Evolutionary conservation across 2,329 filamentous ascomycete genomes (phyloP).

Genomic region (Falciphora oryzae): DNA sequence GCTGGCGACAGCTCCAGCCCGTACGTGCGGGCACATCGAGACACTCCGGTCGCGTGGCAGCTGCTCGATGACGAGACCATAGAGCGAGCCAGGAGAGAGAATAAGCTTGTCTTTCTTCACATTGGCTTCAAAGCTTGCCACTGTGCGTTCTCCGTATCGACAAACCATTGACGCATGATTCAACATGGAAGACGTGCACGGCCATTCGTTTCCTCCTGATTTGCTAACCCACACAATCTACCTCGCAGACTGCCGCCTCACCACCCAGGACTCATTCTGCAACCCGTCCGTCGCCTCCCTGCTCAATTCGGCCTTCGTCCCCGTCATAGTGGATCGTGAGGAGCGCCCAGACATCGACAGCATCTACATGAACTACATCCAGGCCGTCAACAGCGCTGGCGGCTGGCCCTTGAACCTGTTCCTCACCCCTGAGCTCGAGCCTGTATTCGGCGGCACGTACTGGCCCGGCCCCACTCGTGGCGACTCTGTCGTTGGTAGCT

Average conservation of each 20-base stretch:
- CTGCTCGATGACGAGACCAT: conserved; percentile 74
- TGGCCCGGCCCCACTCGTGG: conserved; percentile 68
- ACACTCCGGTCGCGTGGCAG: conserved; percentile 90
- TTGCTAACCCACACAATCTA: too few species aligned
- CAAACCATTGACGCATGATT: neutral
- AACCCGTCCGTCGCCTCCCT: conserved; percentile 73
- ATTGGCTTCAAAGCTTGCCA: conserved; percentile 95
- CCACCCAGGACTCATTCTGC: conserved; percentile 87
- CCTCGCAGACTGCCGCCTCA: conserved; percentile 73
- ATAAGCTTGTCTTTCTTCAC: conserved; percentile 87
- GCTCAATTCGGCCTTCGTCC: conserved; percentile 82
- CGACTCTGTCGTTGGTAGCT: conserved; percentile 25
- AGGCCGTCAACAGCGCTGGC: conserved; percentile 82
- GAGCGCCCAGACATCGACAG: conserved; percentile 90
- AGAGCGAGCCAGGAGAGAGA: conserved; percentile 69
- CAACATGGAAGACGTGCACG: too few species aligned
- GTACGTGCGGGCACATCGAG: conserved; percentile 64
- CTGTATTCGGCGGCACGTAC: conserved; percentile 93
- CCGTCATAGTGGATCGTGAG: conserved; percentile 88
- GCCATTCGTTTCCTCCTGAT: too few species aligned
- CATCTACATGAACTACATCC: conserved; percentile 98
- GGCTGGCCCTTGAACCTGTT: conserved; percentile 98
- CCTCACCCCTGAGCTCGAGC: conserved; percentile 84
- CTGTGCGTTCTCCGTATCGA: conserved; percentile 46
- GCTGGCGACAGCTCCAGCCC: conserved; percentile 39